Conservation (phyloP, 257 asterid genomes). For the Lycium ferocissimum region DNA sequence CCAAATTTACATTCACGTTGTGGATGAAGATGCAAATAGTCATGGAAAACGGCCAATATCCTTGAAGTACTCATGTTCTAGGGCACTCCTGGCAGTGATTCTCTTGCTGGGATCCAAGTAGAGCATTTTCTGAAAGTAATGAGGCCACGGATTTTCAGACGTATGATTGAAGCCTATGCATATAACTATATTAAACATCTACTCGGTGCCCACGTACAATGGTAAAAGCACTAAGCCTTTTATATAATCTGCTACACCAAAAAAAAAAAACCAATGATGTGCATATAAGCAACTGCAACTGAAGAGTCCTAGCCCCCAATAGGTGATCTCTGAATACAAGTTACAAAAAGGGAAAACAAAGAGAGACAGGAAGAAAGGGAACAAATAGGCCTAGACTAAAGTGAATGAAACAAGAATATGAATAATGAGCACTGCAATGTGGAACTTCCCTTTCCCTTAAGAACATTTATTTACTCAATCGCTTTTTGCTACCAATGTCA, state of each 20-base stretch:
- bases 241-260: neutral
- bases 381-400: neutral
- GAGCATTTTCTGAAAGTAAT: conserved; percentile 55
- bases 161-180: conserved; percentile 2
- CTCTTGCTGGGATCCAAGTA: conserved; percentile 88
- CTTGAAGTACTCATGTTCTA: conserved; percentile 89
- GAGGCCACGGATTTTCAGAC: neutral
- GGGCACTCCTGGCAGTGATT: conserved; percentile 82
- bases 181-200: neutral
- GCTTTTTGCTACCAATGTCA: neutral
- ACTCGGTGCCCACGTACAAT: neutral
- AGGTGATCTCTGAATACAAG: neutral
- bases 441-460: neutral
- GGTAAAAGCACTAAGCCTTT: neutral
- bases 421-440: conserved; percentile 11
- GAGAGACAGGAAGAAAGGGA: neutral
- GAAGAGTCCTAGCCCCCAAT: neutral
- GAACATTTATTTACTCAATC: neutral
- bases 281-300: neutral
- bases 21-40: conserved; percentile 35
- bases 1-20: conserved; percentile 60
- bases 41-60: conserved; percentile 72
- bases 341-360: neutral
- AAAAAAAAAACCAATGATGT: neutral
- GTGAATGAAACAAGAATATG: conserved; percentile 1